Base-by-base conservation (phyloP, 1,139 yeast genomes). In the Hyphopichia wangnamkhiaoensis region DNA sequence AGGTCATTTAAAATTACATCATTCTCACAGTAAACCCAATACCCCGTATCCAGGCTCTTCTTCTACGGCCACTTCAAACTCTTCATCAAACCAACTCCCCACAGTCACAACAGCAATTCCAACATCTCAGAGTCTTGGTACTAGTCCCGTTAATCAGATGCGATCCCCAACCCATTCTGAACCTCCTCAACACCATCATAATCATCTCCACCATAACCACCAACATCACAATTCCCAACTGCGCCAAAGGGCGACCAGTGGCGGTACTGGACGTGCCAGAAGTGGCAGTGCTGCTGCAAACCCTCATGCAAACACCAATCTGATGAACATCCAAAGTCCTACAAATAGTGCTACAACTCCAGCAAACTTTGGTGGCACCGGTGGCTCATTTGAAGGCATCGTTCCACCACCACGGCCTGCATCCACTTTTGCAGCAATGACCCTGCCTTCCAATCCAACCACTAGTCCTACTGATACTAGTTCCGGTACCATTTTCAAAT, bases 1-100 rank as follows among this genome's bases (percentile, higher is more conserved):
- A 38, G 65, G 65, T 14, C 67, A 63, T 37, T 50, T 63, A 36
- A 62, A 59, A 42, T 19, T 45, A 14, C 39, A 43, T 20, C 37
- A 35, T 21, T 32, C 27, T 27, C 42, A 9, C n/a, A 21, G 26
- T 12, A 30, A 14, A 13, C 16, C 37, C 6, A 19, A 37, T 9
- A 34, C 35, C 20, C 40, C 44, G 4, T 18, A 31, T 7, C 14
- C 29, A 6, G 29, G 14, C 7, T 15, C 27, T 10, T 10, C 13
- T 14, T 15, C 29, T 7, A 13, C 14, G 5, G 12, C 31, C 19
- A 8, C 5, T 6, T 29, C 31, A 8, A 15, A 21, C 16, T 32
- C 28, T 1, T 13, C 12, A 21, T 3, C 33, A 12, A 19, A 7
- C 24, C 24, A 21, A 21, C 7, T 10, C 24, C 24, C 24, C 7